Conservation (phyloP, 2,329 filamentous ascomycete genomes). For the Penicillium sp. region DNA sequence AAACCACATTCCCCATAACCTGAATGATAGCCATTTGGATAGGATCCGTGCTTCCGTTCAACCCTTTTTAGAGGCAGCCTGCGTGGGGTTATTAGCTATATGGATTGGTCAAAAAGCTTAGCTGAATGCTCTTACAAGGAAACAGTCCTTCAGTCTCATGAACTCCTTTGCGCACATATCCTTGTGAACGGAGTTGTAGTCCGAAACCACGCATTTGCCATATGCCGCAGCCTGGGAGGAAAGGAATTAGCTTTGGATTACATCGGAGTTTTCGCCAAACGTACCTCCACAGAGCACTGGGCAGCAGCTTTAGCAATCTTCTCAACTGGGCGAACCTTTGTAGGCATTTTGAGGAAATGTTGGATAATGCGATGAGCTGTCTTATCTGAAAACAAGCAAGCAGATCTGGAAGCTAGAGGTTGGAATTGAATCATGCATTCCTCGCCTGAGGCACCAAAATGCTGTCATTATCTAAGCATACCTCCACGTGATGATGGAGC, state of each 20-base stretch:
- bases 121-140: conserved; percentile 60
- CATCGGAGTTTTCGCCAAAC: conserved; percentile 10
- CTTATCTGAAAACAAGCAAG: conserved; percentile 4
- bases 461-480: conserved; percentile 17
- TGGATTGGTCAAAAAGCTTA: not conserved
- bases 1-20: not conserved
- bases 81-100: conserved; percentile 4
- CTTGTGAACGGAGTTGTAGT: conserved; percentile 87
- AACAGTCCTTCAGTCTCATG: conserved; percentile 80
- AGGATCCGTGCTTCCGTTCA: conserved; percentile 21
- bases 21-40: not conserved
- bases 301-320: conserved; percentile 65
- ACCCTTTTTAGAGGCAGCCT: conserved; percentile 56
- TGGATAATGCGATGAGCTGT: not conserved
- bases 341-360: conserved; percentile 39
- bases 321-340: conserved; percentile 63
- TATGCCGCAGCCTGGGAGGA: conserved; percentile 70
- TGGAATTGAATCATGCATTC: not conserved
- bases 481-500: conserved; percentile 17
- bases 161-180: conserved; percentile 90
- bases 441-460: not conserved
- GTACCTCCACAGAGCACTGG: conserved; percentile 66
- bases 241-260: conserved; percentile 15
- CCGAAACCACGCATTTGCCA: conserved; percentile 84
- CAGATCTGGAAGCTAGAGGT: not conserved